Base-by-base conservation (phyloP, 108 stramenopile species). In the Seminavis robusta region DNA sequence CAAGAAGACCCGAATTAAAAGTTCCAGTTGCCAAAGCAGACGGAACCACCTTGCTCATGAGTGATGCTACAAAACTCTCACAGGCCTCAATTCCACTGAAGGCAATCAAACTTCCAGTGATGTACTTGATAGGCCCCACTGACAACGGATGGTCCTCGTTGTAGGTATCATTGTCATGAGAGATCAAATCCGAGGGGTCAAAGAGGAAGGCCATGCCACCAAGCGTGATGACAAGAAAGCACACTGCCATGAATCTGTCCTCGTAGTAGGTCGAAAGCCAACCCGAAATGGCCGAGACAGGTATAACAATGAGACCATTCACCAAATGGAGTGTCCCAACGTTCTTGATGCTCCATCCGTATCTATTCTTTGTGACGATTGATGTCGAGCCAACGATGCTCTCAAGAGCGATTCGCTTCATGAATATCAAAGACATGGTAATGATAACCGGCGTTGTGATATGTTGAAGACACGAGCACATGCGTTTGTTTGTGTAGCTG, bases 1-100 rank as follows among this genome's bases (percentile, higher is more conserved):
- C 47, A 0, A 69, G 36, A 21, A 94, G 56, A 26, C 93, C 93
- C 47, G 75, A 74, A 51, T 94, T 94, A 60, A 91, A 89, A 26
- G 89, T 91, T 9, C 92, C 92, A 16, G 68, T 58, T 23, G 92
- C 89, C 30, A 94, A 60, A 42, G 73, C 60, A 0, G 75, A 69
- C 4, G 85, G 77, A 13, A 90, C 79, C 11, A 89, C 69, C 68
- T 90, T 90, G 44, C 75, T 76, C 76, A 90, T 76, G 21, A 84
- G 41, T 13, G 81, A 79, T 54, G 86, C 86, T 21, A 86, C 63
- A 29, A 89, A 84, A 37, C 79, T 65, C 60, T 84, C 79, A 52
- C 72, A 77, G 5, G 80, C 80, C 37, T 77, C 73, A 4, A 81
- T 45, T 29, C 71, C 62, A 44, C 73, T 67, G 68, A 81, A 81